Percentiles rank a stretch among this genome's conserved stretches.
These are phyloP conservation scores for Panicum miliaceum DNA, from an alignment of 176 grass and related monocot genomes.

Conservation along the genomic window DNA sequence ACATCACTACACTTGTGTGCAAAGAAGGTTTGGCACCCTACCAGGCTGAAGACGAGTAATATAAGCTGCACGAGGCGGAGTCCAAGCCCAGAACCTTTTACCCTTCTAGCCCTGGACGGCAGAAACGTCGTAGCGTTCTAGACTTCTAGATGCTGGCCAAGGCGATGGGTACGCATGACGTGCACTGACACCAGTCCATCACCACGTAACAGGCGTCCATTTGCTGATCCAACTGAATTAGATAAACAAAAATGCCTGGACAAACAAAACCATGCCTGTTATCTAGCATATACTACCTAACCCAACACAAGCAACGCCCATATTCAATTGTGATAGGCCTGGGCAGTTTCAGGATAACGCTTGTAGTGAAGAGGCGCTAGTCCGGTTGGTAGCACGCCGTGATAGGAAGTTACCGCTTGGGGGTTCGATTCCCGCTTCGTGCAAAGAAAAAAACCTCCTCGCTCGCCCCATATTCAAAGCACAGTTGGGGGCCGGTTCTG, in stretches of 20 bases:
- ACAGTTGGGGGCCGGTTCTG: too few species aligned
- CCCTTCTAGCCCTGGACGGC: neutral
- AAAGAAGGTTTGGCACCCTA: slow-evolving; percentile 5
- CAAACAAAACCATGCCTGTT: neutral
- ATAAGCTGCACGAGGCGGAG: neutral
- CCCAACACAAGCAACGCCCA: slow-evolving; percentile 24
- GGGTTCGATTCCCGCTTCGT: too few species aligned
- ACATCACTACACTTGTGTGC: neutral
- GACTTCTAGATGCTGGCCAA: neutral
- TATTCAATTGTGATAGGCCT: slow-evolving; percentile 10
- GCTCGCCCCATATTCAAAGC: too few species aligned
- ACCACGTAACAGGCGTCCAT: neutral
- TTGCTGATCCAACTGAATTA: slow-evolving; percentile 44
- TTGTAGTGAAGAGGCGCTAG: too few species aligned
- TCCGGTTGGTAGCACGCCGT: too few species aligned
- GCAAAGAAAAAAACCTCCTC: too few species aligned
- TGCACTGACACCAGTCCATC: neutral
- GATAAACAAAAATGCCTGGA: slow-evolving; percentile 34
- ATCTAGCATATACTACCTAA: slow-evolving; percentile 17
- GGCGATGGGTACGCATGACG: neutral
- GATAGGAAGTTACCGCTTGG: too few species aligned
- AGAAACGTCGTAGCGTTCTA: neutral
- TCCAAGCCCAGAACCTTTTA: neutral
- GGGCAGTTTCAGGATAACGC: slow-evolving; percentile 34
- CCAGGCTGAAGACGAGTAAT: neutral